Base-by-base conservation (phyloP, 306 rosid species). In the Malus orientalis region DNA sequence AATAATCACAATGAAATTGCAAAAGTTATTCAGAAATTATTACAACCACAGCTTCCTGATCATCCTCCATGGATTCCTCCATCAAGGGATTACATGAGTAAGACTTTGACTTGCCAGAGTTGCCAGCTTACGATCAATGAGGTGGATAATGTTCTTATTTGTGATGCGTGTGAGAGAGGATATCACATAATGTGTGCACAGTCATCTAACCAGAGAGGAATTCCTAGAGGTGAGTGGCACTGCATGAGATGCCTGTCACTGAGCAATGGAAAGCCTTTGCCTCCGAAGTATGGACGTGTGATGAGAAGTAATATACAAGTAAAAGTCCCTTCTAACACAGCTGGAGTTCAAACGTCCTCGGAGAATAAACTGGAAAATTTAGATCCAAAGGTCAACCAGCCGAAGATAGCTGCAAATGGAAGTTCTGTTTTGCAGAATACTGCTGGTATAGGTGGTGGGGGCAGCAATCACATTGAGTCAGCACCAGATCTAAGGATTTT, bases 241-340 rank as follows among this genome's bases (percentile, higher is more conserved):
- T 95, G 99, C 86, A 72, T 85, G 75, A 87, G 83, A 78, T 95
- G 99, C 87, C 85, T 95, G 88, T 79, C 86, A 44, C 77, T 88
- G 82, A 95, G 98, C 55, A 86, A 91, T 71, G 99, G 99, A 70
- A 95, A 92, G 81, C 93, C 97, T 83, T 85, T 95, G 89, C 96
- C 99, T 44, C 99, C 99, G n/a, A 95, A 95, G 83, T 95, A 92
- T 84, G 99, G 99, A 14, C 98, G 98, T 75, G 99, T 95, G 71
- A 95, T 91, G 98, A 88, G 99, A 82, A 92, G 98, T 38, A 82
- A 91, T 53, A 91, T 84, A 54, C 89, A 89, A 60, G 87, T 87
- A 54, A 92, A 85, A 71, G 63, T 84, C 77, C 82, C 96, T 75
- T 70, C 96, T 49, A 88, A 57, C 78, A 71, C 80, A 3, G 84